Conservation (phyloP, 305 asterid genomes). For the Withania somnifera region DNA sequence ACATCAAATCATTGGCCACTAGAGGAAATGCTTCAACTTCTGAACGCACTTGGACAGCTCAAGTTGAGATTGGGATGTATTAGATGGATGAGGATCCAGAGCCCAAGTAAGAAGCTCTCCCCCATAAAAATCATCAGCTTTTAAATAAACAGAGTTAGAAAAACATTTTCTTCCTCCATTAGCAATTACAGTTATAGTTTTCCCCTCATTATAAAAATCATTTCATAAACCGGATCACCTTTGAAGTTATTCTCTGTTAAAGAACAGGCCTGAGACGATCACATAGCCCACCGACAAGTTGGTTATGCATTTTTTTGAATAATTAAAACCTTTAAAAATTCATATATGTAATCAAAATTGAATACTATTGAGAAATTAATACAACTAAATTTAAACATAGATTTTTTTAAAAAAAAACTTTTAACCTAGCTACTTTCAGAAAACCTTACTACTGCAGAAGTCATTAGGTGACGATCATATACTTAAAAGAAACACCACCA, state of each 20-base stretch:
- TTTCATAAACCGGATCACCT: conserved; percentile 42
- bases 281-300: conserved; percentile 38
- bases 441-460: background rate
- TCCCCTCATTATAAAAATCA: conserved; percentile 39
- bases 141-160: conserved; percentile 27
- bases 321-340: conserved; percentile 30
- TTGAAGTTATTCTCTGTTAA: conserved; percentile 31
- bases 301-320: conserved; percentile 44
- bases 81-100: conserved; percentile 31
- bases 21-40: conserved; percentile 44
- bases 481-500: background rate
- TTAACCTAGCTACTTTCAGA: background rate
- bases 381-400: background rate
- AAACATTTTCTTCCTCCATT: conserved; percentile 43
- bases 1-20: conserved; percentile 37
- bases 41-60: conserved; percentile 36
- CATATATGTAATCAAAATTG: background rate
- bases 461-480: background rate
- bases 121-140: conserved; percentile 43
- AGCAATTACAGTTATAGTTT: conserved; percentile 26
- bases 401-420: background rate
- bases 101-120: conserved; percentile 55
- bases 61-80: conserved; percentile 38
- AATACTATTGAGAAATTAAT: background rate
- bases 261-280: conserved; percentile 36